Conservation (phyloP, 2,329 filamentous ascomycete genomes). For the Fusarium camptoceras region DNA sequence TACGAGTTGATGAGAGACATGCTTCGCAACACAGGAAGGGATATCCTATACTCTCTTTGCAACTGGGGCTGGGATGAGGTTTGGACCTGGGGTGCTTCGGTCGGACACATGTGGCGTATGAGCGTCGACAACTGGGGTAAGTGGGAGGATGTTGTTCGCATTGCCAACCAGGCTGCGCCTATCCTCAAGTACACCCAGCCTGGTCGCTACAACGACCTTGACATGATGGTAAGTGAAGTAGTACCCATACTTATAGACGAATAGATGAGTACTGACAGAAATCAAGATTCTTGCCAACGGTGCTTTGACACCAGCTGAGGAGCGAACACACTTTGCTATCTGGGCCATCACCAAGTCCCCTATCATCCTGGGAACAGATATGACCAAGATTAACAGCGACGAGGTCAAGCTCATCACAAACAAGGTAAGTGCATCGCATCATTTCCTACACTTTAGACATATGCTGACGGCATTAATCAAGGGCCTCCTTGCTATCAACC, state of each 20-base stretch:
- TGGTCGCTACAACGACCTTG: conserved; percentile 24
- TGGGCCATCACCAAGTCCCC: conserved; percentile 31
- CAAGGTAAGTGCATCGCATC: neutral
- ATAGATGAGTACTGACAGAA: neutral
- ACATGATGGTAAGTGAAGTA: conserved; percentile 15
- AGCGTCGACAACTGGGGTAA: conserved; percentile 24
- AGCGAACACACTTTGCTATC: conserved; percentile 27
- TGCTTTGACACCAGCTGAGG: conserved; percentile 17
- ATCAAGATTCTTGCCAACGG: conserved; percentile 23
- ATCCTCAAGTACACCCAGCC: conserved; percentile 25
- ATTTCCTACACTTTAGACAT: accelerated
- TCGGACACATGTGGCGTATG: conserved; percentile 30
- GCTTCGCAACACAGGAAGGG: conserved; percentile 17
- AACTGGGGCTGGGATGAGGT: conserved; percentile 31
- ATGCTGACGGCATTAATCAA: neutral
- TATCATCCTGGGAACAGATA: conserved; percentile 23
- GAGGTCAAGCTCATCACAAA: conserved; percentile 26
- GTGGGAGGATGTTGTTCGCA: conserved; percentile 25
- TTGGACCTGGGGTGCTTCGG: conserved; percentile 29
- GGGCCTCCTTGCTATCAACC: conserved; percentile 24
- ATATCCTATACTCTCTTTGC: conserved; percentile 29
- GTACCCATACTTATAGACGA: accelerated
- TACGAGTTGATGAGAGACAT: conserved; percentile 26
- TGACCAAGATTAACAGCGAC: conserved; percentile 15
- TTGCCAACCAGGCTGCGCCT: conserved; percentile 24